Evolutionary conservation across 495 filamentous ascomycete species (phyloP).

Genomic region (Aspergillus nanangensis): DNA sequence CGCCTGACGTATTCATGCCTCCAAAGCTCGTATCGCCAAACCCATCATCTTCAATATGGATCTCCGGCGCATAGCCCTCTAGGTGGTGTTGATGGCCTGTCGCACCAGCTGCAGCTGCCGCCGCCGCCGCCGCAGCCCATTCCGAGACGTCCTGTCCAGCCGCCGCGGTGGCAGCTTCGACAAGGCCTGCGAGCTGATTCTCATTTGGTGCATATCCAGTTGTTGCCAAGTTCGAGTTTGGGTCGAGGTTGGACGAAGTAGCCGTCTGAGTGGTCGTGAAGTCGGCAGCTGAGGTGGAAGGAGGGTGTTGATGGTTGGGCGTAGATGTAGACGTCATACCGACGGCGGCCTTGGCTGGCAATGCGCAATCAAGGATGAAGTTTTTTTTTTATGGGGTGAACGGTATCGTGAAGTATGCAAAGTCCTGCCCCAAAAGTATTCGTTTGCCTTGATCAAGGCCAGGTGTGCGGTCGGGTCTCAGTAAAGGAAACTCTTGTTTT

Average conservation of each 20-base stretch:
- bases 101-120: slow-evolving; percentile 33
- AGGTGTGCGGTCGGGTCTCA: not conserved
- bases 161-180: slow-evolving; percentile 50
- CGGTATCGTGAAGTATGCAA: no score
- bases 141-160: slow-evolving; percentile 47
- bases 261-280: slow-evolving; percentile 21
- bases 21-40: slow-evolving; percentile 37
- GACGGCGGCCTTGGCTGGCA: not conserved
- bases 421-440: no score
- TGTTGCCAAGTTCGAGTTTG: slow-evolving; percentile 25
- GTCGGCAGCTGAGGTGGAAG: slow-evolving; percentile 25
- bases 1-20: no score
- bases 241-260: slow-evolving; percentile 27
- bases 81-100: slow-evolving; percentile 36
- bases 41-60: slow-evolving; percentile 39
- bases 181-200: slow-evolving; percentile 48
- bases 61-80: slow-evolving; percentile 35
- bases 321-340: slow-evolving; percentile 28
- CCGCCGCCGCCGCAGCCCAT: slow-evolving; percentile 35
- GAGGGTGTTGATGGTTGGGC: slow-evolving; percentile 29
- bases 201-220: slow-evolving; percentile 38
- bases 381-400: no score
- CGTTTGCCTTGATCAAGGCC: no score
- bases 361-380: no score
- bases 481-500: not conserved